phyloP scores from a whole-genome alignment of 1,139 yeast species.

The Pichia sp. region DNA sequence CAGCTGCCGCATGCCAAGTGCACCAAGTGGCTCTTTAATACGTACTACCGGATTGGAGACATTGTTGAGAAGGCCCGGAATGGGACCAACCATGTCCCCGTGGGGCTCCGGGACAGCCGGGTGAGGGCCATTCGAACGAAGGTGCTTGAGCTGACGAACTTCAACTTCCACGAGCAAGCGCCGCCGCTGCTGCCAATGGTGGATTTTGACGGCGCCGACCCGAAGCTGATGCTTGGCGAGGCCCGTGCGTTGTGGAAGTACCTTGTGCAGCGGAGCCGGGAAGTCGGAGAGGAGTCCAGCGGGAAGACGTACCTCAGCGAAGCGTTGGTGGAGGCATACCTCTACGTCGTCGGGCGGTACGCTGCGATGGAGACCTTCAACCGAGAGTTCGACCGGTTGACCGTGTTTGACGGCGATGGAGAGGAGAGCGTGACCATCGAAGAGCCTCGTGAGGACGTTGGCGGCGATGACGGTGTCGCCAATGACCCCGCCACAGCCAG shows the following conservation, averaged over 20 bases:
- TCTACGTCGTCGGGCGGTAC: conserved; percentile 52
- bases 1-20: conserved; percentile 39
- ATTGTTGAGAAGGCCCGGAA: conserved; percentile 5
- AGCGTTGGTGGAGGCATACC: conserved; percentile 46
- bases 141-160: conserved; percentile 27
- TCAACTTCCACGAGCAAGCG: conserved; percentile 27
- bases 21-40: conserved; percentile 50
- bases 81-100: conserved; percentile 30
- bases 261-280: conserved; percentile 1
- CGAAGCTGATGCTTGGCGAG: conserved; percentile 56
- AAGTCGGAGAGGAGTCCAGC: no score
- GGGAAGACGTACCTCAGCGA: conserved; percentile 34
- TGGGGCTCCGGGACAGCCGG: conserved; percentile 30
- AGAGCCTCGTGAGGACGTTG: conserved; percentile 22
- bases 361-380: conserved; percentile 44
- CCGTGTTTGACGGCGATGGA: conserved; percentile 37
- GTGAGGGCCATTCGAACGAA: conserved; percentile 30
- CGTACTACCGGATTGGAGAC: conserved; percentile 43
- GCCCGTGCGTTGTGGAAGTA: conserved; percentile 74
- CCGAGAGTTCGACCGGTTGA: conserved; percentile 45
- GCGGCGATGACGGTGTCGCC: conserved; percentile 17
- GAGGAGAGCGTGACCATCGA: conserved; percentile 25
- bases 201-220: conserved; percentile 35
- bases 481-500: conserved; percentile 19
- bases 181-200: conserved; percentile 69